Base-by-base conservation (phyloP, 306 rosid species). In the Castanopsis chinensis region DNA sequence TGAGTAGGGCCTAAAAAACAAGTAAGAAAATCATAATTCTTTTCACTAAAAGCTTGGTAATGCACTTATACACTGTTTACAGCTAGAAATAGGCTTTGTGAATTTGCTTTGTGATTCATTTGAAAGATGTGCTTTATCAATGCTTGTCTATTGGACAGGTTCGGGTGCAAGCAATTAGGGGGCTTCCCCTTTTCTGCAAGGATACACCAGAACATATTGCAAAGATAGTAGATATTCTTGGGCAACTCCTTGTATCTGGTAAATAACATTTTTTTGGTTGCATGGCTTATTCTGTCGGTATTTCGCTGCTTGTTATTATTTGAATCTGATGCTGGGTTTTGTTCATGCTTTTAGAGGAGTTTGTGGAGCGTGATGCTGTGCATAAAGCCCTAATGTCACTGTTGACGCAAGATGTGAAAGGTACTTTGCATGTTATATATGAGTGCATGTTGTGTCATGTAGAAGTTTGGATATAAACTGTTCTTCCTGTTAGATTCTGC, bases 321-420 rank as follows among this genome's bases (percentile, higher is more conserved):
- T 60, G 74, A 75, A 78, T 85, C 86, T 87, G 83, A 91, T 77
- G 15, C 76, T 76, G 35, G 73, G 57, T 0, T 76, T 33, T 14
- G 35, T 71, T 43, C 71, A 82, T 87, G 76, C 28, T 68, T n/a
- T 70, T 78, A 95, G 99, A 93, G 85, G 99, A 95, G 82, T 95
- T 95, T 75, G 97, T 95, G 91, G 99, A 91, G 90, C 98, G 99
- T 37, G 99, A 95, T 84, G 98, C 98, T 12, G 99, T 93, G 61
- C 97, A 93, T 76, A 95, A 93, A 86, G 97, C 99, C 83, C 96
- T 95, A 17, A 85, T 95, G 99, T 92, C 99, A 27, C 90, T 95
- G 71, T 83, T 95, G 89, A 90, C 96, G 85, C 98, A 95, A 87
- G 97, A 95, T 83, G 97, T 93, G 74, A 95, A 91, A 91, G 98